Percentiles rank a stretch among this genome's conserved stretches.
Evolutionary conservation across 129 eudicot species (phyloP).

Genomic region (Silybum marianum): DNA sequence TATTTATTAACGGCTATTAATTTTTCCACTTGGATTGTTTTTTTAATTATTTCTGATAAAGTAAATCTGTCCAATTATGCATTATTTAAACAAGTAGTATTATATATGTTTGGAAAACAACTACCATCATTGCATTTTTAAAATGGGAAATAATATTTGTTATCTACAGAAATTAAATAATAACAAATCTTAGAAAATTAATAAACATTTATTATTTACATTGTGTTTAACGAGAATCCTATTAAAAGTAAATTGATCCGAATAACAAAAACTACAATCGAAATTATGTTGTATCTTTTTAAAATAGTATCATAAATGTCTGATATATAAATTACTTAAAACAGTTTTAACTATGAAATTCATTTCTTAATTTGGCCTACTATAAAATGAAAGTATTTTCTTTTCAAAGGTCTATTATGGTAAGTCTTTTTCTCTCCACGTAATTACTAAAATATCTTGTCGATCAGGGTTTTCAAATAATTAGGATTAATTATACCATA

Average conservation of each 20-base stretch:
- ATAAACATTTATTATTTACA: background rate
- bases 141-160: background rate
- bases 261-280: background rate
- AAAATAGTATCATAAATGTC: too few relatives aligned
- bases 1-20: background rate
- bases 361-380: background rate
- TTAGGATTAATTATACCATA: background rate
- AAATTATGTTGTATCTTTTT: too few relatives aligned
- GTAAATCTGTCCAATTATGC: slow-evolving; percentile 1
- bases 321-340: too few relatives aligned
- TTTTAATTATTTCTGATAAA: background rate
- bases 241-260: background rate
- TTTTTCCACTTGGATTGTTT: background rate
- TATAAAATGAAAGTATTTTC: too few relatives aligned
- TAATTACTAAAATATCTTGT: background rate
- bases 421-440: too few relatives aligned
- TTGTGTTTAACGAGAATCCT: background rate
- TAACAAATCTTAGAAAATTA: background rate
- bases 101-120: background rate
- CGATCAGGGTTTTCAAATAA: background rate
- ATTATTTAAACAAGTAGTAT: background rate
- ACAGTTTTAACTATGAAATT: too few relatives aligned
- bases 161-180: background rate
- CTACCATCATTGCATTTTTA: background rate
- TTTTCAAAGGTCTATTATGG: too few relatives aligned